Evolutionary conservation across 352 stramenopile genomes (phyloP), one percentile per base, ranked within the genome.

Genomic region (Globisporangium spiculum): DNA sequence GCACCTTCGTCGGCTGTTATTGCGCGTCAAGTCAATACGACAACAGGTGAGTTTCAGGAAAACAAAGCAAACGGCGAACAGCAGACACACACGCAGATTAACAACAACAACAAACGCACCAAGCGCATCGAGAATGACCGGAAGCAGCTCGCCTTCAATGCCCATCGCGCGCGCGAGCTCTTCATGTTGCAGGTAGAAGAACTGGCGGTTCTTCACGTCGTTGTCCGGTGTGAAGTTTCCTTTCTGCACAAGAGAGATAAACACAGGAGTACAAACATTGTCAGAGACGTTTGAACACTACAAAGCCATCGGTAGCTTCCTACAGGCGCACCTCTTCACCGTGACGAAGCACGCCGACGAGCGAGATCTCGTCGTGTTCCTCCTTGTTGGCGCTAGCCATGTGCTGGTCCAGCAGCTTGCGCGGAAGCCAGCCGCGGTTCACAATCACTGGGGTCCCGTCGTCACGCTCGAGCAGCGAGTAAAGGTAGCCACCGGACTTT

Each of bases 401-500:
- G 65, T 96, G 86, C 24, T 74, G 68, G 32, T 93, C 80, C 59
- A 96, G 70, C 1, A 93, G 74, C 55, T 92, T 91, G 56, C 83
- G 81, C 9, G 88, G 88, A 61, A 96, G 74, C 80, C 83, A 96
- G 4, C 88, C 88, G 63, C 88, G 84, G 68, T 96, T 96, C 27
- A 96, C 81, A 53, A 96, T 94, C 22, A 94, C 81, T 4, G 88
- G 83, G 0, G 88, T 94, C 85, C 85, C 85, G 58, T 89, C 76
- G 1, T 88, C 76, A 54, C 88, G 85, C 48, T 89, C 70, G 46
- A 96, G 69, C 3, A 96, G 68, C 24, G 86, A 92, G 74, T 96
- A 96, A 60, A 96, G 82, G 74, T 94, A 96, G 41, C 88, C 88
- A 6, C 88, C 88, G 26, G 88, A 93, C 53, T 92, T 93, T 14